These are phyloP conservation scores for Monosporascus sp. DNA, from an alignment of 2,329 filamentous ascomycete genomes.

Conservation along the genomic window DNA sequence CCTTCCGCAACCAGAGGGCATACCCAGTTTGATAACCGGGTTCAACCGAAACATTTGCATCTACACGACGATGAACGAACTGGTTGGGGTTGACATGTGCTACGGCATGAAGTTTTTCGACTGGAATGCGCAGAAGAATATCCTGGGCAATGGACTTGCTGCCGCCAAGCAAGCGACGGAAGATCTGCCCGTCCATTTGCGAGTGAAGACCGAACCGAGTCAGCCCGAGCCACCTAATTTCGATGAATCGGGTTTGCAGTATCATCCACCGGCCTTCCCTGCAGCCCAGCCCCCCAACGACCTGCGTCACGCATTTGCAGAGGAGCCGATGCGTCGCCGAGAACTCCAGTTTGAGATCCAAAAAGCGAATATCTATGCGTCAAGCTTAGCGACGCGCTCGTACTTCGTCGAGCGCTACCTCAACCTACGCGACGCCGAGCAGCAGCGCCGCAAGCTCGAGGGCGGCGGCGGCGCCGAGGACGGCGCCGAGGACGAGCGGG, in stretches of 20 bases:
- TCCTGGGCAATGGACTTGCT: slow-evolving; percentile 65
- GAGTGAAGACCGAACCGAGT: slow-evolving; percentile 42
- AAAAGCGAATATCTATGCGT: slow-evolving; percentile 84
- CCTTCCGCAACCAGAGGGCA: slow-evolving; percentile 61
- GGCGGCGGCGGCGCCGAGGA: slow-evolving; percentile 40
- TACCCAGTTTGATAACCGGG: slow-evolving; percentile 66
- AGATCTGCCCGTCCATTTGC: slow-evolving; percentile 63
- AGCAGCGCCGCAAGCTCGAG: slow-evolving; percentile 36
- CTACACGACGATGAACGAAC: slow-evolving; percentile 72
- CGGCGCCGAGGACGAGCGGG: slow-evolving; percentile 31
- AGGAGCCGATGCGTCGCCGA: slow-evolving; percentile 44
- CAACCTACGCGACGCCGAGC: slow-evolving; percentile 63
- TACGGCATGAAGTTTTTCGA: slow-evolving; percentile 74
- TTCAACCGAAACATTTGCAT: slow-evolving; percentile 77
- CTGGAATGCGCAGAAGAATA: slow-evolving; percentile 70
- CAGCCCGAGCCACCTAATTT: slow-evolving; percentile 24
- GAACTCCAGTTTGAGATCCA: slow-evolving; percentile 79
- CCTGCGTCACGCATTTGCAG: slow-evolving; percentile 42
- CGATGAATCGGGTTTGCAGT: slow-evolving; percentile 43
- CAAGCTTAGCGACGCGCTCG: slow-evolving; percentile 73
- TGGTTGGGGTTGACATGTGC: slow-evolving; percentile 75
- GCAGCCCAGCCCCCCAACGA: slow-evolving; percentile 42
- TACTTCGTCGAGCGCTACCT: slow-evolving; percentile 86
- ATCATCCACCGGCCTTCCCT: slow-evolving; percentile 46
- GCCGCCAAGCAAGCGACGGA: slow-evolving; percentile 65